Percentiles rank a stretch among this genome's conserved stretches.
These are phyloP conservation scores for Suillus placidus DNA, from an alignment of 768 basidiomycete genomes.

Conservation along the genomic window DNA sequence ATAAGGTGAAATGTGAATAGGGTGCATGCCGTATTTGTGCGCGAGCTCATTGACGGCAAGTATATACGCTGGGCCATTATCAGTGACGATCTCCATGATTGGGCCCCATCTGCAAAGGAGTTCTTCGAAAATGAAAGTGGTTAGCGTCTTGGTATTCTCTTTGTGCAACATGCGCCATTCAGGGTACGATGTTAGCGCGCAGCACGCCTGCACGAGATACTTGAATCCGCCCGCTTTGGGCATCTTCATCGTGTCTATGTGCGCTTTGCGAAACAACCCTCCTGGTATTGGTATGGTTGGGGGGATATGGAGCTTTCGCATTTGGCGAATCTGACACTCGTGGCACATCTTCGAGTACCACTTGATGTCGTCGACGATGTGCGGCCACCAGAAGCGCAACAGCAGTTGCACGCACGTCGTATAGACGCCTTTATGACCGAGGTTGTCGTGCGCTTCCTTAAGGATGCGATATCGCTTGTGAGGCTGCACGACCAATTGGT, in stretches of 20 bases:
- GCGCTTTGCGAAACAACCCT: background rate
- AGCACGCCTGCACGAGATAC: constrained; percentile 27
- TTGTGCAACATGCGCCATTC: constrained; percentile 37
- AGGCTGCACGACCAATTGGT: too few species aligned
- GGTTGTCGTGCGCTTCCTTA: too few species aligned
- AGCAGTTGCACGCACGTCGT: too few species aligned
- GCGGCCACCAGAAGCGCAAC: too few species aligned
- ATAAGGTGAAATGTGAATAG: constrained; percentile 3
- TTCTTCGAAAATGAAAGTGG: constrained; percentile 23
- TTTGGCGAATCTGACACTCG: too few species aligned
- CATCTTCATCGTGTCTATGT: constrained; percentile 8
- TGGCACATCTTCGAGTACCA: too few species aligned
- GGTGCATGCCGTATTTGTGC: background rate
- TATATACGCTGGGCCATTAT: background rate
- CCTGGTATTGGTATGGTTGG: background rate
- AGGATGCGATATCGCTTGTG: background rate
- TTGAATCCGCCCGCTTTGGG: background rate
- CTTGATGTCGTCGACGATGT: too few species aligned
- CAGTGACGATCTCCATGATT: constrained; percentile 11
- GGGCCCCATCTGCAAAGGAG: constrained; percentile 17
- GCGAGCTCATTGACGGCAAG: accelerated
- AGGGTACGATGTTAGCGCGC: constrained; percentile 3
- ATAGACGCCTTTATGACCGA: too few species aligned
- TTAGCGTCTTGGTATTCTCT: constrained; percentile 8
- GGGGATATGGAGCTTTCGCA: too few species aligned